These are phyloP conservation scores for Tolypocladium capitatum DNA, from an alignment of 2,329 filamentous ascomycete genomes.

Conservation along the genomic window DNA sequence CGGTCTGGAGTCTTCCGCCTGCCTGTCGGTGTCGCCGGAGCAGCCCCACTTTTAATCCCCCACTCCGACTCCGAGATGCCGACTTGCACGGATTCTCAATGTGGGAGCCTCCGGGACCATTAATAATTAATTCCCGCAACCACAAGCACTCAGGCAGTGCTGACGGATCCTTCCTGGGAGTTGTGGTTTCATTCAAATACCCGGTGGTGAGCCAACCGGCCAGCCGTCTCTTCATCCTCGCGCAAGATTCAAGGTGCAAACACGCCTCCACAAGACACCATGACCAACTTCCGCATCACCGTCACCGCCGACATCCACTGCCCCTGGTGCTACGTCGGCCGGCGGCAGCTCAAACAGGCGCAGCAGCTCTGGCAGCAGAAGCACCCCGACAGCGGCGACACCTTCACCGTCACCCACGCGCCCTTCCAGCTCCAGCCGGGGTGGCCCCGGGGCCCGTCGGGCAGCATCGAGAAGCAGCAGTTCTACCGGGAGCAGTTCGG, in stretches of 20 bases:
- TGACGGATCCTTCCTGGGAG: not conserved
- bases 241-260: not conserved
- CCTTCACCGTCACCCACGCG: slow-evolving; percentile 33
- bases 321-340: slow-evolving; percentile 38
- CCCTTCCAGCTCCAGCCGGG: slow-evolving; percentile 31
- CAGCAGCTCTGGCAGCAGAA: slow-evolving; percentile 25
- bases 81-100: not conserved
- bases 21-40: not conserved
- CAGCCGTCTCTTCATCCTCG: not conserved
- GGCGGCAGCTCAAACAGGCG: slow-evolving; percentile 31
- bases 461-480: slow-evolving; percentile 21
- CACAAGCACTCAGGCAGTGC: not conserved
- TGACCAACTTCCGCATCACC: slow-evolving; percentile 43
- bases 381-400: slow-evolving; percentile 41
- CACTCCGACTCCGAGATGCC: not conserved
- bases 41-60: not conserved
- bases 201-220: not conserved
- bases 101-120: not conserved
- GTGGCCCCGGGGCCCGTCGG: slow-evolving; percentile 14
- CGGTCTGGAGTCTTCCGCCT: too few species aligned
- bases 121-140: not conserved
- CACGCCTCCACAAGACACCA: too few species aligned
- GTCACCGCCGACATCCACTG: slow-evolving; percentile 38
- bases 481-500: slow-evolving; percentile 44
- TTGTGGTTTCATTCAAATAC: not conserved